These are phyloP conservation scores for Helichrysum umbraculigerum DNA, from an alignment of 129 eudicot genomes.

Conservation along the genomic window DNA sequence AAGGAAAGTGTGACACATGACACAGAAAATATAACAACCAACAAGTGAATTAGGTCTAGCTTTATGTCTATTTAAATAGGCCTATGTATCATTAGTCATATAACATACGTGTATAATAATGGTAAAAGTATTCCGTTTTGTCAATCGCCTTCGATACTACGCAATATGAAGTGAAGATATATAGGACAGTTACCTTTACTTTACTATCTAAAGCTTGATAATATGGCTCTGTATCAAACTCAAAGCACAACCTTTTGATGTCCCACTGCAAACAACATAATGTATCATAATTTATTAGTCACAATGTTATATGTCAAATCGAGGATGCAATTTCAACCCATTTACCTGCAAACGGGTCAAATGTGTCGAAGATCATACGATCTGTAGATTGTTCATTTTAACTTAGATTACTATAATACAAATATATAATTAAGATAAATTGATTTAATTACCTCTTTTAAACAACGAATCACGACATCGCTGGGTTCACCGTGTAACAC, in stretches of 20 bases:
- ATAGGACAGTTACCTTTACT: slow-evolving; percentile 47
- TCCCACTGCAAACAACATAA: slow-evolving; percentile 62
- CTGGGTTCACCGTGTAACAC: slow-evolving; percentile 82
- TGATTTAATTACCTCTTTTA: slow-evolving; percentile 51
- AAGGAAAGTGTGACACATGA: not conserved
- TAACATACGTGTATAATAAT: too few species aligned
- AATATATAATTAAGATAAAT: too few species aligned
- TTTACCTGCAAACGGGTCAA: not conserved
- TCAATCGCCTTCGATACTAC: too few species aligned
- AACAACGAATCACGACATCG: slow-evolving; percentile 57
- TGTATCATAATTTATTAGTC: not conserved
- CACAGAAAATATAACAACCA: not conserved
- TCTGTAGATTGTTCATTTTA: too few species aligned
- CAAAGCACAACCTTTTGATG: slow-evolving; percentile 71
- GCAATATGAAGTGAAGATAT: too few species aligned
- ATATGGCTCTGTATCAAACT: slow-evolving; percentile 83
- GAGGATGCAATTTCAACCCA: not conserved
- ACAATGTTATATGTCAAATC: too few species aligned
- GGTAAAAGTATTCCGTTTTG: too few species aligned
- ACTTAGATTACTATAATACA: too few species aligned
- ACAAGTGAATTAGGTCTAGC: too few species aligned
- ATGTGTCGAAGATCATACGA: not conserved
- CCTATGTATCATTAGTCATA: too few species aligned
- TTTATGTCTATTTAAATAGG: too few species aligned
- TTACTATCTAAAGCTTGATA: slow-evolving; percentile 77